These are phyloP conservation scores for Verticillium longisporum DNA, from an alignment of 2,329 filamentous ascomycete genomes.

Conservation along the genomic window DNA sequence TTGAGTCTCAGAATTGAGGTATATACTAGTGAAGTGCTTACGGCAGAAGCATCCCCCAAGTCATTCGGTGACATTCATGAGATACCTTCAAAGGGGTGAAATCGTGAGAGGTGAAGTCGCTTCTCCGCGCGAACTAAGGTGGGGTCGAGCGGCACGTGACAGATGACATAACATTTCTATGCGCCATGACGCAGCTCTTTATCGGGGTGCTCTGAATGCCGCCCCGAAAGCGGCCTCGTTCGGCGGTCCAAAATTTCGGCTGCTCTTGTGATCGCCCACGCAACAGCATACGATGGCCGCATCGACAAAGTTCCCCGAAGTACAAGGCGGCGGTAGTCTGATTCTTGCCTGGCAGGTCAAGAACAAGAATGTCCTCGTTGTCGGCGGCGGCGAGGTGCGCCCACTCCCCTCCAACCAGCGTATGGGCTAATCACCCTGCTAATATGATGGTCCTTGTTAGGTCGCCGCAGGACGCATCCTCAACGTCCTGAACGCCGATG, in stretches of 20 bases:
- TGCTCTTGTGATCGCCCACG: background rate
- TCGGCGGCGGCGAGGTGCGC: slow-evolving; percentile 88
- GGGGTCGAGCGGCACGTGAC: background rate
- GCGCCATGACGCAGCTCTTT: background rate
- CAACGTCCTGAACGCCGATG: slow-evolving; percentile 91
- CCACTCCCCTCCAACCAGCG: slow-evolving; percentile 1
- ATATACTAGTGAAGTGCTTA: too few species aligned
- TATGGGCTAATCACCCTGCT: background rate
- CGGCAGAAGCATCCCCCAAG: too few species aligned
- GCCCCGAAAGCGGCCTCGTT: background rate
- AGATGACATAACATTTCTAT: background rate
- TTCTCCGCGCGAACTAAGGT: too few species aligned
- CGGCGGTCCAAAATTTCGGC: background rate
- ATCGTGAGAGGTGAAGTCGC: too few species aligned
- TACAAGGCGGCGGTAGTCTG: slow-evolving; percentile 86
- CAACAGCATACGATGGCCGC: slow-evolving; percentile 6
- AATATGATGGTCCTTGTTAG: slow-evolving; percentile 36
- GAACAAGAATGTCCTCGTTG: slow-evolving; percentile 81
- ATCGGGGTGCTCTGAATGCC: background rate
- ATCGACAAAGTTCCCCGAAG: slow-evolving; percentile 57
- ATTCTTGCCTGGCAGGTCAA: slow-evolving; percentile 95
- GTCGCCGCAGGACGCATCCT: slow-evolving; percentile 93
- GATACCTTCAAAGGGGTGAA: too few species aligned
- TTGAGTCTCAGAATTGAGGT: too few species aligned
- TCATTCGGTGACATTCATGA: too few species aligned